Evolutionary conservation across 345 rosid genomes (phyloP).

Genomic region (Isatis tinctoria): DNA sequence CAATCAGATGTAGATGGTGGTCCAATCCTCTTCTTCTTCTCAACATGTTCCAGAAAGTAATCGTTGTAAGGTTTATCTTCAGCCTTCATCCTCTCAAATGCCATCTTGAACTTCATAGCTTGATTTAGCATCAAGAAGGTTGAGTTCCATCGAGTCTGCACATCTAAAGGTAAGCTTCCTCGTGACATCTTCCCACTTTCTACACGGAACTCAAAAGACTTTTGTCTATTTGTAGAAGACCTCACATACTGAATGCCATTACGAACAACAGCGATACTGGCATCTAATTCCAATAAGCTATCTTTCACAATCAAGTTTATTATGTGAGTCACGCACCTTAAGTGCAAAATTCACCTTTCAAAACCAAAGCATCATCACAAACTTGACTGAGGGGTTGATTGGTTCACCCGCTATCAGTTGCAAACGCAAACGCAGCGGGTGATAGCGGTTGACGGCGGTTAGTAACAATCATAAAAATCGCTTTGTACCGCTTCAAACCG

Average conservation of each 20-base stretch:
- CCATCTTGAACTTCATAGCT: background rate
- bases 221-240: background rate
- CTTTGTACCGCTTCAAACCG: too few relatives aligned
- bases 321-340: background rate
- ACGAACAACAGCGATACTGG: background rate
- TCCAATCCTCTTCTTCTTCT: background rate
- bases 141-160: background rate
- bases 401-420: too few relatives aligned
- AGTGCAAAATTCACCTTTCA: background rate
- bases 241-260: background rate
- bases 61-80: background rate
- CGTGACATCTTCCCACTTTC: background rate
- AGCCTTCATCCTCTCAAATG: background rate
- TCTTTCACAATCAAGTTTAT: background rate
- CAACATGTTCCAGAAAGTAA: background rate
- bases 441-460: too few relatives aligned
- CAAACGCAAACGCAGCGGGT: too few relatives aligned
- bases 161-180: background rate
- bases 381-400: too few relatives aligned
- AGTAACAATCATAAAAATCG: too few relatives aligned
- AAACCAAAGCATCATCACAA: background rate
- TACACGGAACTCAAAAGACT: background rate
- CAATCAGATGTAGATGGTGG: background rate
- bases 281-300: background rate
- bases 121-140: background rate